Evolutionary conservation across 352 stramenopile species (phyloP).

Genomic region (Chrysophaeum taylorii): DNA sequence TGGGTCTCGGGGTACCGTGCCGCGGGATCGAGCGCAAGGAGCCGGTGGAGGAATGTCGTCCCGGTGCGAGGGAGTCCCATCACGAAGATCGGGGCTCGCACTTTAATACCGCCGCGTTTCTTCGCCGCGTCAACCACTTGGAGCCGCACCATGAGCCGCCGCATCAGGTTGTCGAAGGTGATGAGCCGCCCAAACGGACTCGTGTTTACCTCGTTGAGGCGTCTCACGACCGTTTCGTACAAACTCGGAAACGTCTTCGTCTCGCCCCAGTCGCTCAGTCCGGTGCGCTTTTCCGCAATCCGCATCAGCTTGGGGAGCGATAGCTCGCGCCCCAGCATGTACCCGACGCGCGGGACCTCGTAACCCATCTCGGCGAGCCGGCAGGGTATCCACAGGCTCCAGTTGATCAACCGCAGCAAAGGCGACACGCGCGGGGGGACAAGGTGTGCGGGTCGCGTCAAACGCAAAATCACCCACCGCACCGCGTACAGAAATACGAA

Average conservation of each 20-base stretch:
- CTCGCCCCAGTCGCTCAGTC: not conserved
- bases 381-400: not conserved
- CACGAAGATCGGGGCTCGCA: conserved; percentile 30
- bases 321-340: not conserved
- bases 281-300: not conserved
- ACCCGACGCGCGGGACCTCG: not conserved
- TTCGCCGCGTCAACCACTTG: conserved; percentile 11
- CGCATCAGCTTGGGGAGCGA: not conserved
- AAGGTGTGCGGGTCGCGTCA: too few species aligned
- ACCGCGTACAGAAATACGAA: too few species aligned
- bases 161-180: conserved; percentile 20
- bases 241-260: not conserved
- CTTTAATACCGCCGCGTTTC: not conserved
- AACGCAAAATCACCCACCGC: too few species aligned
- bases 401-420: not conserved
- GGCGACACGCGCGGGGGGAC: not conserved
- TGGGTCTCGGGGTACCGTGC: conserved; percentile 24
- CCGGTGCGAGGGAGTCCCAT: conserved; percentile 42
- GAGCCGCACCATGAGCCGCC: conserved; percentile 8
- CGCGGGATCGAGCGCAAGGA: conserved; percentile 31
- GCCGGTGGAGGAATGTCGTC: conserved; percentile 39
- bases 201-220: not conserved
- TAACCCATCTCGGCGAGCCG: not conserved
- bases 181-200: not conserved
- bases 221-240: not conserved